These are phyloP conservation scores for Entelexis sorbosivorans DNA, from an alignment of 1,139 yeast species.

Conservation along the genomic window DNA sequence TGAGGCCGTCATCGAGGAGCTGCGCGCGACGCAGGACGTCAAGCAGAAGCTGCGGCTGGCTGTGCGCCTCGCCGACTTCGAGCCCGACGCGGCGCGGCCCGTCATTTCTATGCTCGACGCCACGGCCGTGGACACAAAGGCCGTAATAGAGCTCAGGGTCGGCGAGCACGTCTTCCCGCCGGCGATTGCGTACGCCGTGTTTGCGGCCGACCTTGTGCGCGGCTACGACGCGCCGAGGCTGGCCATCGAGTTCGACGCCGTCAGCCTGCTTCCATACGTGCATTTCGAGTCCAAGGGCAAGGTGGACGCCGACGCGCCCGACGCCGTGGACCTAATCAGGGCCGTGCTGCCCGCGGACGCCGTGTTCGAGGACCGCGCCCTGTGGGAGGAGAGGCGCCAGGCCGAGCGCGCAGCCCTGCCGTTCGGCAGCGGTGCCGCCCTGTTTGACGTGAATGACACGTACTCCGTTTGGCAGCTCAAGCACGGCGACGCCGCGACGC, in stretches of 20 bases:
- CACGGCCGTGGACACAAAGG: constrained; percentile 44
- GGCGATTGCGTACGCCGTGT: constrained; percentile 78
- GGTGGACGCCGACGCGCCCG: constrained; percentile 34
- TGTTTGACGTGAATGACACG: constrained; percentile 29
- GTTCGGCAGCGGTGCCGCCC: constrained; percentile 17
- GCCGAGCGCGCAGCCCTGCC: constrained; percentile 35
- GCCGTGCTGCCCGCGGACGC: constrained; percentile 53
- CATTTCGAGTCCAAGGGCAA: constrained; percentile 43
- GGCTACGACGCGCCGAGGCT: constrained; percentile 61
- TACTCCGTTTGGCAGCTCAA: constrained; percentile 30
- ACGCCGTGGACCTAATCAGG: constrained; percentile 43
- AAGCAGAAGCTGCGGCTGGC: constrained; percentile 16
- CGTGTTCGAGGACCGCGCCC: constrained; percentile 44
- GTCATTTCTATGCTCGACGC: constrained; percentile 17
- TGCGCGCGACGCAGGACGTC: constrained; percentile 8
- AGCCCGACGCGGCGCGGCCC: constrained; percentile 20
- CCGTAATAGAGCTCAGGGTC: constrained; percentile 40
- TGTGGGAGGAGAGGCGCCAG: constrained; percentile 37
- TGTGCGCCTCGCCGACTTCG: constrained; percentile 15
- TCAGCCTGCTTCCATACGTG: constrained; percentile 44
- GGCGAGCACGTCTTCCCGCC: constrained; percentile 39
- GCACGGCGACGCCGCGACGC: constrained; percentile 39
- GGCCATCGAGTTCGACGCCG: constrained; percentile 44
- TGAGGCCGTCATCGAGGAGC: constrained; percentile 4
- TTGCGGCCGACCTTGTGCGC: constrained; percentile 83